Conservation (phyloP, 2,329 filamentous ascomycete genomes). For the Aciculosporium take region DNA sequence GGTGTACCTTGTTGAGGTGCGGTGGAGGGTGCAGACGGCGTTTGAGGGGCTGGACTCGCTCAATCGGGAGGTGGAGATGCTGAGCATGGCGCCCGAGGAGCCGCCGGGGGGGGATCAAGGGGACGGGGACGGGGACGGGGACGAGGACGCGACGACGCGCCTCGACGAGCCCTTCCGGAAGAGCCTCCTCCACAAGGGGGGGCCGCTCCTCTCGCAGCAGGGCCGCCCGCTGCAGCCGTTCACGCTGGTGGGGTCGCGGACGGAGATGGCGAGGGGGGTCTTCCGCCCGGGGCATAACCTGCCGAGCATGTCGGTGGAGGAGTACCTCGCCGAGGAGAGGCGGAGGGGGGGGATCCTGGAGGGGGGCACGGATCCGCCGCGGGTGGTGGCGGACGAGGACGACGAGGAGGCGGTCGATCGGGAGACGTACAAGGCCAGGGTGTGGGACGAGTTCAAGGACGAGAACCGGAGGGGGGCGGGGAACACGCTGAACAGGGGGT, state of each 20-base stretch:
- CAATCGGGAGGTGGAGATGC: conserved; percentile 69
- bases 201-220: conserved; percentile 60
- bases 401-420: conserved; percentile 74
- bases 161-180: conserved; percentile 52
- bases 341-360: conserved; percentile 78
- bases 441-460: conserved; percentile 92
- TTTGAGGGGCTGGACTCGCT: conserved; percentile 82
- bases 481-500: conserved; percentile 71
- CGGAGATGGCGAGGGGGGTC: conserved; percentile 63
- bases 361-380: conserved; percentile 63
- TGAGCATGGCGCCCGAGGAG: conserved; percentile 55
- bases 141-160: conserved; percentile 44
- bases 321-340: conserved; percentile 88
- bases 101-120: conserved; percentile 25
- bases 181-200: conserved; percentile 32
- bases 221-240: conserved; percentile 87
- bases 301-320: conserved; percentile 95
- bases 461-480: conserved; percentile 73
- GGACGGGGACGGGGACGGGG: conserved; percentile 21
- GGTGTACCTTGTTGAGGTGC: conserved; percentile 62
- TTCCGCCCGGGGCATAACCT: conserved; percentile 86
- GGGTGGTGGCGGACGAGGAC: conserved; percentile 73
- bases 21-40: conserved; percentile 59
- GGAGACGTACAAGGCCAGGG: conserved; percentile 83
- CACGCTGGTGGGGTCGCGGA: conserved; percentile 64